Base-by-base conservation (phyloP, 306 rosid genomes). In the Trifolium subterraneum region DNA sequence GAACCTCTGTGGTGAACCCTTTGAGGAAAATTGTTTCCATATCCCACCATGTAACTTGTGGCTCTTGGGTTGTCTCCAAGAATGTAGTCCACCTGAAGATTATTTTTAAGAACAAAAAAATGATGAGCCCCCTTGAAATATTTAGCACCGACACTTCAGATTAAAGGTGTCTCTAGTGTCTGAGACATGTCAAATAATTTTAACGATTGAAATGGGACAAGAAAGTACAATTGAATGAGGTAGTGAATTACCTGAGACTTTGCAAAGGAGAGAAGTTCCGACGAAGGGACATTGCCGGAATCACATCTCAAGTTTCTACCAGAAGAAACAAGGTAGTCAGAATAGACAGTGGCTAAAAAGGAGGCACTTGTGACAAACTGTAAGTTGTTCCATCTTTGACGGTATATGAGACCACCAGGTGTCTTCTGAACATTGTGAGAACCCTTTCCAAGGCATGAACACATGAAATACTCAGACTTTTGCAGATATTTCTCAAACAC, bases 41-140 rank as follows among this genome's bases (percentile, higher is more conserved):
- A 94, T 9, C 99, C 99, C 7, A 94, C 96, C 93, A 94, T 90
- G 81, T 92, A 94, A 66, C 99, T 94, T 0, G 96, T 94, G 1
- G 95, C 97, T 81, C 97, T 88, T 0, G 99, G 99, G 75, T 94
- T 94, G 85, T 94, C 96, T 10, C 99, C 99, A 5, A 94, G 89
- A 86, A 94, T 82, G 86, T 94, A 94, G 50, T 94, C 99, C 78
- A 90, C 95, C 95, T 92, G 84, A 83, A 55, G 27, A 77, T 45
- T 59, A 2, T 68, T 15, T 15, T 58, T 8, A 38, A 45, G 14
- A 27, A 27, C 31, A 27, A 47, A 6, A 39, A 25, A 48, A 16
- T 11, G 6, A 35, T 67, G 0, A 50, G 58, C 41, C 3, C 13
- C 22, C 66, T 27, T 60, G 16, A 39, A 48, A 48, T 48, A n/a